Conservation (phyloP, 768 basidiomycete species). For the Pisolithus tinctorius region DNA sequence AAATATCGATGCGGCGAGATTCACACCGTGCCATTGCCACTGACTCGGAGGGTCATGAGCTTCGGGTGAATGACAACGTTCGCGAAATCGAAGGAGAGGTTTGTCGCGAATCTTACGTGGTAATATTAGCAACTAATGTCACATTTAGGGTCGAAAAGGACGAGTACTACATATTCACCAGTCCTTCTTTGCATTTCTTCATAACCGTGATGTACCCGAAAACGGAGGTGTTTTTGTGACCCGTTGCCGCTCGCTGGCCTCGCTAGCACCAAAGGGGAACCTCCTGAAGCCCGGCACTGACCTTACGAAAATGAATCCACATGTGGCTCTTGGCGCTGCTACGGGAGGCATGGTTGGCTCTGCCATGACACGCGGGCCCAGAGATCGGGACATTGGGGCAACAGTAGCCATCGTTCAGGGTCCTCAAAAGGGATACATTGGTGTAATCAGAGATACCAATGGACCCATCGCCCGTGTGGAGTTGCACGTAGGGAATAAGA, state of each 20-base stretch:
- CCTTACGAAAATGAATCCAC: constrained; percentile 89
- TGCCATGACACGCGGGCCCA: constrained; percentile 73
- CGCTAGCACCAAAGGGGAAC: constrained; percentile 81
- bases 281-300: constrained; percentile 62
- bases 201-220: constrained; percentile 85
- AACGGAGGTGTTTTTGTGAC: constrained; percentile 95
- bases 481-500: constrained; percentile 80
- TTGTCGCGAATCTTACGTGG: constrained; percentile 14
- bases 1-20: constrained; percentile 87
- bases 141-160: constrained; percentile 69
- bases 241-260: constrained; percentile 73
- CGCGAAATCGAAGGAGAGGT: constrained; percentile 90
- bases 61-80: constrained; percentile 84
- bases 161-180: constrained; percentile 91
- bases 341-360: constrained; percentile 77
- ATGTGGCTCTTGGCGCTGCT: constrained; percentile 45
- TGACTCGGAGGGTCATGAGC: constrained; percentile 82
- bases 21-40: constrained; percentile 79
- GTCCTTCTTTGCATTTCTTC: constrained; percentile 88
- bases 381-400: constrained; percentile 77
- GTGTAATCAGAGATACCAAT: constrained; percentile 92
- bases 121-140: background rate
- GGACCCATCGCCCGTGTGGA: constrained; percentile 85
- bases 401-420: constrained; percentile 80
- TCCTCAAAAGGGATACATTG: constrained; percentile 83